Evolutionary conservation across 192 early-diverging fungal genomes (phyloP), one percentile per base, ranked within the genome.

Genomic region (Backusella morwellensis): DNA sequence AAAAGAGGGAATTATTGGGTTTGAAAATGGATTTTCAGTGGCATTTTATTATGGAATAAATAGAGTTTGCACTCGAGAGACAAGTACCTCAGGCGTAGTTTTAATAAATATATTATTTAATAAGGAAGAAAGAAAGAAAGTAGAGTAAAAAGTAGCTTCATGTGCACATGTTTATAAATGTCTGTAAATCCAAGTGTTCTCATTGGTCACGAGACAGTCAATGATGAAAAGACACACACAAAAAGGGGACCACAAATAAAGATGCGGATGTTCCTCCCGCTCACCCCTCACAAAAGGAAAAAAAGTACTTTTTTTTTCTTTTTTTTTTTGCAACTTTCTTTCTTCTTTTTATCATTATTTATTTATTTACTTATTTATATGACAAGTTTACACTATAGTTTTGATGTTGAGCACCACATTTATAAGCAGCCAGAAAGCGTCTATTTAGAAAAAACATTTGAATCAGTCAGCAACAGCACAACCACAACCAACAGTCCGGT

Each of bases 401-500:
- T 70, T 70, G 36, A 41, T 36, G n/a, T 70, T 21, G 32, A 72
- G 7, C 36, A 38, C 23, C 36, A 52, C 17, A 21, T 69, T 15
- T 69, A 70, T 21, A 36, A 40, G 5, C 21, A 23, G 21, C 68
- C 68, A 36, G 38, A 70, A 14, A 36, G 21, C 23, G 35, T 70
- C 36, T 40, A 41, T 23, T 21, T 70, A 70, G 68, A 70, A 23
- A 41, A 70, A 26, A 23, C 68, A 11, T 69, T 36, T 38, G 68
- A 70, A 21, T 23, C 35, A 12, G 15, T 34, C 32, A 72, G 71
- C 14, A 50, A n/a, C 29, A 72, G 47, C 26, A 72, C 42, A 19
- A 52, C 71, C 29, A 74, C 56, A 19, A 74, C 72, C 34, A 74
- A 59, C 21, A 74, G 72, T 41, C 72, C 72, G 35, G 36, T 74